Conservation (phyloP, 2,329 filamentous ascomycete genomes). For the Claviceps sp. region DNA sequence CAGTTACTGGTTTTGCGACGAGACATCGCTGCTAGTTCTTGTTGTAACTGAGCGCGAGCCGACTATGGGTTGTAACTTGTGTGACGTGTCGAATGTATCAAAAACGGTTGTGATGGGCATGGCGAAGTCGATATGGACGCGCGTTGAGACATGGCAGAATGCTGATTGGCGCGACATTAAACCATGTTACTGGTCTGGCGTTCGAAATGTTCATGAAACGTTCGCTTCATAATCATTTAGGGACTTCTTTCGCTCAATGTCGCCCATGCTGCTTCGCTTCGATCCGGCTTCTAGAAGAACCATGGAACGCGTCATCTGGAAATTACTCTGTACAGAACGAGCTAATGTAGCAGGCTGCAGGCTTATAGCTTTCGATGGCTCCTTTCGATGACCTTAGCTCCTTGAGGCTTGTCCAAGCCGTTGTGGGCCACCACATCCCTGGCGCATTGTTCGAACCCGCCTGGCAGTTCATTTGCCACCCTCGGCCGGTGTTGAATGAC, state of each 20-base stretch:
- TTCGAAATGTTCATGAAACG: background rate
- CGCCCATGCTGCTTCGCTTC: background rate
- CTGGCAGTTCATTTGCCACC: background rate
- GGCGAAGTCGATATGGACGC: background rate
- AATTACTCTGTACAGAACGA: background rate
- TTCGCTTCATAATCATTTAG: background rate
- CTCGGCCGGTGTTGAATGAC: background rate
- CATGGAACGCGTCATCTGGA: background rate
- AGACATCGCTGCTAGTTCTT: background rate
- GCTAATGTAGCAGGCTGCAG: background rate
- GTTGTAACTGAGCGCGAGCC: background rate
- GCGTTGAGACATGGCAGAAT: background rate
- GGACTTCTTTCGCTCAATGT: background rate
- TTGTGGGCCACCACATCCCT: background rate
- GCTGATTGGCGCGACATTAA: background rate
- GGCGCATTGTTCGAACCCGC: background rate
- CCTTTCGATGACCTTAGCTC: background rate
- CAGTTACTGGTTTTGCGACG: background rate
- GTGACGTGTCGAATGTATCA: background rate
- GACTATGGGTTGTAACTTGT: background rate
- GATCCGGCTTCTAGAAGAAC: slow-evolving; percentile 1
- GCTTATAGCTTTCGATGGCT: background rate
- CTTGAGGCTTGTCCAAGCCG: background rate
- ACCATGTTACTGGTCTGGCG: background rate
- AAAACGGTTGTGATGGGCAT: background rate